Evolutionary conservation across 768 basidiomycete species (phyloP).

Genomic region (Serendipita sp.): DNA sequence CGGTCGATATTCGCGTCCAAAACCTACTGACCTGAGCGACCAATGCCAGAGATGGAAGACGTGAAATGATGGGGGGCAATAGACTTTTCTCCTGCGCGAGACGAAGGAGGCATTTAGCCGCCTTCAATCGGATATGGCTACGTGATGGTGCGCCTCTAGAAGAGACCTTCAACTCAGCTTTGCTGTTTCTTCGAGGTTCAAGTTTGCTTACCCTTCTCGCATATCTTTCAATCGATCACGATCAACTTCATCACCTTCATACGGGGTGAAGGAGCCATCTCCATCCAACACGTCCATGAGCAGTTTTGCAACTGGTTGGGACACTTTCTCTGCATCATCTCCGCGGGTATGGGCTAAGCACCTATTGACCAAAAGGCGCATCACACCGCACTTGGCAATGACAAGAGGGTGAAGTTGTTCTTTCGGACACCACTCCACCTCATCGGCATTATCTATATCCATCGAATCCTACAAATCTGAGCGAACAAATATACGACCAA

Average conservation of each 20-base stretch:
- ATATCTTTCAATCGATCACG: neutral
- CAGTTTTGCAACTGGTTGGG: conserved; percentile 62
- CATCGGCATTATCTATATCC: conserved; percentile 52
- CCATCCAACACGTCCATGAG: conserved; percentile 52
- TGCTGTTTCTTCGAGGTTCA: neutral
- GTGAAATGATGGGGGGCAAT: conserved; percentile 35
- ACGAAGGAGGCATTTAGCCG: conserved; percentile 65
- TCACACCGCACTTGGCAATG: conserved; percentile 50
- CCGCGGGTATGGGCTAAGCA: conserved; percentile 48
- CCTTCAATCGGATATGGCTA: conserved; percentile 69
- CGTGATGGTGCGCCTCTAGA: conserved; percentile 9
- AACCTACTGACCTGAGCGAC: conserved; percentile 48
- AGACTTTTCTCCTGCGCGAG: conserved; percentile 45
- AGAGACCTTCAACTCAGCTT: neutral
- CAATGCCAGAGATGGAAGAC: conserved; percentile 55
- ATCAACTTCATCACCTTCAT: conserved; percentile 19
- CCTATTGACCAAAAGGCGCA: conserved; percentile 74
- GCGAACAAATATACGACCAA: neutral
- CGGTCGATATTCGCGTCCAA: neutral
- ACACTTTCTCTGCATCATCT: conserved; percentile 46
- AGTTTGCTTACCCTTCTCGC: conserved; percentile 29
- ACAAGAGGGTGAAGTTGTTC: conserved; percentile 36
- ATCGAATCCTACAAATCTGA: conserved; percentile 33
- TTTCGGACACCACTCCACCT: conserved; percentile 18
- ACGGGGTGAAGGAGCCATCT: conserved; percentile 45